Percentiles rank a stretch among this genome's conserved stretches.
These are phyloP conservation scores for Gonapodya sp. DNA, from an alignment of 192 early-diverging fungal genomes.

Conservation along the genomic window DNA sequence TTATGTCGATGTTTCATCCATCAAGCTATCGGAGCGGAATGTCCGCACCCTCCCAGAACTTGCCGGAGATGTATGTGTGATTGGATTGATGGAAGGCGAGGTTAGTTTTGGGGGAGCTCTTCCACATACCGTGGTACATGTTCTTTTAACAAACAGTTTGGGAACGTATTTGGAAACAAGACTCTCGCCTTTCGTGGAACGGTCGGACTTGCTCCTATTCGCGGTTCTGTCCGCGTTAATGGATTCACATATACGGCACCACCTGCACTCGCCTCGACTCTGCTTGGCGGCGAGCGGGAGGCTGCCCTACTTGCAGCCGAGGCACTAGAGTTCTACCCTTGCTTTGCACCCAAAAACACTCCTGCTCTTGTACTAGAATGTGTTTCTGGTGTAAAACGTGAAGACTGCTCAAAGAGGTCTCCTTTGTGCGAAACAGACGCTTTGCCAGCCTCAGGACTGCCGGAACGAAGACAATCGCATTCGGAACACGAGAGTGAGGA, in stretches of 20 bases:
- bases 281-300: background rate
- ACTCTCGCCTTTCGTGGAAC: background rate
- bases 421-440: too few species aligned
- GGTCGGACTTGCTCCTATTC: background rate
- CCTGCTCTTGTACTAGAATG: background rate
- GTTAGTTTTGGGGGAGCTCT: too few species aligned
- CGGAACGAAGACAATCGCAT: too few species aligned
- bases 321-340: background rate
- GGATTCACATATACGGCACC: background rate
- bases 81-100: background rate
- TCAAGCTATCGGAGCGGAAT: background rate
- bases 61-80: background rate
- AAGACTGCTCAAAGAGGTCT: background rate
- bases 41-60: background rate
- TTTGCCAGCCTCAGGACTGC: too few species aligned
- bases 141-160: too few species aligned
- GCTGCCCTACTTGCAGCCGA: background rate
- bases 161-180: too few species aligned
- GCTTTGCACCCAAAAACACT: background rate
- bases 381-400: background rate
- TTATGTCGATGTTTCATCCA: too few species aligned
- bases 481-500: too few species aligned
- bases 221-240: background rate
- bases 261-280: background rate
- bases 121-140: too few species aligned